These are phyloP conservation scores for Primulina tabacum DNA, from an alignment of 257 asterid genomes.

Conservation along the genomic window DNA sequence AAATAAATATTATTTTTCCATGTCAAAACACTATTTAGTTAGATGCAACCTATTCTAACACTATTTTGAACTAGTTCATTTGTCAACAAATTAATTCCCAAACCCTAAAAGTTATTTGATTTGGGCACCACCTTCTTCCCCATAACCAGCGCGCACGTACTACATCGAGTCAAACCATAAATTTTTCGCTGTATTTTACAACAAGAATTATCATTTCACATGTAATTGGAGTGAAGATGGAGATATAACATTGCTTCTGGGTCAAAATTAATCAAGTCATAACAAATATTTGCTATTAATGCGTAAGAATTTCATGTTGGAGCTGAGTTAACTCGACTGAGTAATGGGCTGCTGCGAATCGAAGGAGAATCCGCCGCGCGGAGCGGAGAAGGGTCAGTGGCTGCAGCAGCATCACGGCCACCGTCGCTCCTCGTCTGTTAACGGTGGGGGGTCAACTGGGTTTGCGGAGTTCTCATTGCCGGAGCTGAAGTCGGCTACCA, in stretches of 20 bases:
- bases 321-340: constrained; percentile 49
- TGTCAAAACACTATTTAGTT: too few relatives aligned
- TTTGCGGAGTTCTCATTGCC: constrained; percentile 78
- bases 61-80: too few relatives aligned
- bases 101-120: too few relatives aligned
- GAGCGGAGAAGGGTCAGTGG: constrained; percentile 55
- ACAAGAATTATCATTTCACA: too few relatives aligned
- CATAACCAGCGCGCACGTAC: constrained; percentile 33
- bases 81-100: too few relatives aligned
- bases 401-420: constrained; percentile 39
- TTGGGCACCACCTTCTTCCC: too few relatives aligned
- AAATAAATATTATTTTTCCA: too few relatives aligned
- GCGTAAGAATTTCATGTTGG: constrained; percentile 9
- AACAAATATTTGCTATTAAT: constrained; percentile 14
- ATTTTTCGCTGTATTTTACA: neutral
- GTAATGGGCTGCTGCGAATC: constrained; percentile 89
- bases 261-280: too few relatives aligned
- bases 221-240: too few relatives aligned
- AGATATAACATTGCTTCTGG: too few relatives aligned
- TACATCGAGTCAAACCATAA: neutral
- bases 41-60: too few relatives aligned
- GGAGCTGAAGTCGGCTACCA: constrained; percentile 81
- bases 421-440: constrained; percentile 59
- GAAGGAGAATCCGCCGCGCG: constrained; percentile 30
- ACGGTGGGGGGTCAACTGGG: constrained; percentile 44